These are phyloP conservation scores for Plantago lanceolata DNA, from an alignment of 305 asterid genomes.

Conservation along the genomic window DNA sequence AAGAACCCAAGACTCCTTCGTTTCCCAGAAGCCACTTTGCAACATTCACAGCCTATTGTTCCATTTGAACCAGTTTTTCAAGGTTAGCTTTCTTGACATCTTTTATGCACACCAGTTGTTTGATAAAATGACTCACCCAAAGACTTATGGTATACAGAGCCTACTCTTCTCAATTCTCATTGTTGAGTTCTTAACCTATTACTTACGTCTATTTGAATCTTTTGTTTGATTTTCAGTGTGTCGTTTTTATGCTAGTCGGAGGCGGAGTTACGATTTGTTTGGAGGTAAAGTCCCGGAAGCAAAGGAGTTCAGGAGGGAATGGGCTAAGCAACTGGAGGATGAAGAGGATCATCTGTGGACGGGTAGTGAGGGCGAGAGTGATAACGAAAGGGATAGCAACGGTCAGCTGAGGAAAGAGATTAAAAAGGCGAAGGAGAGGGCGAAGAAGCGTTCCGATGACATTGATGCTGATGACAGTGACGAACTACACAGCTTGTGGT, in stretches of 20 bases:
- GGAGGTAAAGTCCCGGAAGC: constrained; percentile 61
- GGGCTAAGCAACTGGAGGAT: constrained; percentile 77
- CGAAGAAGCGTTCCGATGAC: constrained; percentile 45
- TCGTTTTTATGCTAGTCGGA: constrained; percentile 54
- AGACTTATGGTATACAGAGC: neutral
- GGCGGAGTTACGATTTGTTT: constrained; percentile 61
- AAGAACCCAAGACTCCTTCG: constrained; percentile 3
- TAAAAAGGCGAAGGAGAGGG: constrained; percentile 70
- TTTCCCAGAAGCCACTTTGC: constrained; percentile 22
- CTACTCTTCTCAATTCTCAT: neutral
- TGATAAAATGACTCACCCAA: constrained; percentile 33
- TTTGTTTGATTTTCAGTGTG: constrained; percentile 37
- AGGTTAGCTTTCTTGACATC: constrained; percentile 26
- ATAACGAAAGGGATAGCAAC: constrained; percentile 37
- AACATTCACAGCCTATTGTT: constrained; percentile 8
- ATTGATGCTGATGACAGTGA: constrained; percentile 91
- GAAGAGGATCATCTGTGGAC: constrained; percentile 92
- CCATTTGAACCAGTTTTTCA: constrained; percentile 25
- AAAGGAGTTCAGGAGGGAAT: constrained; percentile 62
- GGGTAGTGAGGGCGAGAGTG: constrained; percentile 72
- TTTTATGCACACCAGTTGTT: constrained; percentile 32
- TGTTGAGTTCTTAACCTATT: neutral
- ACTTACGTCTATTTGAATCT: neutral
- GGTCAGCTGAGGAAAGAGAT: constrained; percentile 64
- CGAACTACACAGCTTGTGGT: constrained; percentile 62